A percentile compares a stretch with the other conserved stretches of the same genome.
phyloP scores from a whole-genome alignment of 2,329 filamentous ascomycete genomes.

The Cladophialophora bantiana region DNA sequence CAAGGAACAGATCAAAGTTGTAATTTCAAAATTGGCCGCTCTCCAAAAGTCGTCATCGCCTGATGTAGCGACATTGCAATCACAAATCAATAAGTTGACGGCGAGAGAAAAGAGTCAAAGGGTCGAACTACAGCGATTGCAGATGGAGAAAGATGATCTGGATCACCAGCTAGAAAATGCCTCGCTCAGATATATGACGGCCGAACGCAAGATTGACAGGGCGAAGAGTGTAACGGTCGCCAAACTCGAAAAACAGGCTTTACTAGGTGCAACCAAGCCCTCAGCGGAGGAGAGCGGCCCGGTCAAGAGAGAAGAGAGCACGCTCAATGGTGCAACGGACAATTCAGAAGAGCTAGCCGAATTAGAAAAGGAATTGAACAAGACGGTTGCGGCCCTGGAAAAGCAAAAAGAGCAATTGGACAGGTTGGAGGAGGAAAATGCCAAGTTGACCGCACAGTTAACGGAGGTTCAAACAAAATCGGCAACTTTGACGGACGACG shows the following conservation, averaged over 20 bases:
- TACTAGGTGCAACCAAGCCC: conserved; percentile 66
- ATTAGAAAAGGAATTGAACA: conserved; percentile 76
- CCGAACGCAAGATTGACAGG: conserved; percentile 92
- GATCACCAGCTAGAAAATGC: conserved; percentile 87
- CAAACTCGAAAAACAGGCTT: conserved; percentile 88
- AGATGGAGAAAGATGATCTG: conserved; percentile 80
- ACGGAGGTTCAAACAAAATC: conserved; percentile 70
- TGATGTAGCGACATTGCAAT: conserved; percentile 75
- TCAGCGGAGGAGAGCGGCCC: conserved; percentile 55
- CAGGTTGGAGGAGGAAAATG: conserved; percentile 77
- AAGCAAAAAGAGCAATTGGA: conserved; percentile 92
- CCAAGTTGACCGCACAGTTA: conserved; percentile 76
- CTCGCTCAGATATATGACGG: conserved; percentile 89
- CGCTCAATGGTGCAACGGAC: conserved; percentile 62
- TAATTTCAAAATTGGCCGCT: conserved; percentile 73
- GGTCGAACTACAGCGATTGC: conserved; percentile 75
- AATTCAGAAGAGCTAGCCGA: conserved; percentile 68
- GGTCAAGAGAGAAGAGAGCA: conserved; percentile 58
- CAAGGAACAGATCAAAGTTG: conserved; percentile 74
- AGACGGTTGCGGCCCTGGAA: conserved; percentile 74
- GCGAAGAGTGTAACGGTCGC: conserved; percentile 87
- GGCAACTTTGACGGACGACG: conserved; percentile 81
- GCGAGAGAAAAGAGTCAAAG: conserved; percentile 83
- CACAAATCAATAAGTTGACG: conserved; percentile 75
- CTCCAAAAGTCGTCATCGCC: conserved; percentile 59